phyloP scores from a whole-genome alignment of 2,329 filamentous ascomycete species.

The Paecilomyces sp. region DNA sequence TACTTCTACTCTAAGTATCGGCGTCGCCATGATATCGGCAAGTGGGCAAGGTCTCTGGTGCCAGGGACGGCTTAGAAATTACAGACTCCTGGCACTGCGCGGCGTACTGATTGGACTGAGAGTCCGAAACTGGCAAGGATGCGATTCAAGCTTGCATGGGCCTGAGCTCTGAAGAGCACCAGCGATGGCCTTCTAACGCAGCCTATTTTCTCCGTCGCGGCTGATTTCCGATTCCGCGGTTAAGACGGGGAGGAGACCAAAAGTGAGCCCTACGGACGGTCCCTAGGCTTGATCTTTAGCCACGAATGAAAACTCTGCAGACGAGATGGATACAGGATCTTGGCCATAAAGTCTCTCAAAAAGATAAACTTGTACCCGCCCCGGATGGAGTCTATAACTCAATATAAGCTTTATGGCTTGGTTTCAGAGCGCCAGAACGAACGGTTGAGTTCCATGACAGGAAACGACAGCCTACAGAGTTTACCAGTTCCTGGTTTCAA shows the following conservation, averaged over 20 bases:
- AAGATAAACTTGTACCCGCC: not conserved
- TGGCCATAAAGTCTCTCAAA: not conserved
- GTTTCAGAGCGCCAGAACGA: not conserved
- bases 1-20: not conserved
- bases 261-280: not conserved
- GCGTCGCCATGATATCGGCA: not conserved
- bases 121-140: not conserved
- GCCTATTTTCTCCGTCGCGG: not conserved
- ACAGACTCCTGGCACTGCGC: not conserved
- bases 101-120: not conserved
- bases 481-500: not conserved
- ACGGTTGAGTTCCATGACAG: not conserved
- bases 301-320: not conserved
- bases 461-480: not conserved
- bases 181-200: not conserved
- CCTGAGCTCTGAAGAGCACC: not conserved
- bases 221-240: not conserved
- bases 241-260: not conserved
- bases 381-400: not conserved
- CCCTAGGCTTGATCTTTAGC: not conserved
- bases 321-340: not conserved
- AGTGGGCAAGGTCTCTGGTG: not conserved
- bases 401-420: not conserved
- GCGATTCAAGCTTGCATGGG: not conserved
- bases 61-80: not conserved